These are phyloP conservation scores for Striga hermonthica DNA, from an alignment of 305 asterid species.

Conservation along the genomic window DNA sequence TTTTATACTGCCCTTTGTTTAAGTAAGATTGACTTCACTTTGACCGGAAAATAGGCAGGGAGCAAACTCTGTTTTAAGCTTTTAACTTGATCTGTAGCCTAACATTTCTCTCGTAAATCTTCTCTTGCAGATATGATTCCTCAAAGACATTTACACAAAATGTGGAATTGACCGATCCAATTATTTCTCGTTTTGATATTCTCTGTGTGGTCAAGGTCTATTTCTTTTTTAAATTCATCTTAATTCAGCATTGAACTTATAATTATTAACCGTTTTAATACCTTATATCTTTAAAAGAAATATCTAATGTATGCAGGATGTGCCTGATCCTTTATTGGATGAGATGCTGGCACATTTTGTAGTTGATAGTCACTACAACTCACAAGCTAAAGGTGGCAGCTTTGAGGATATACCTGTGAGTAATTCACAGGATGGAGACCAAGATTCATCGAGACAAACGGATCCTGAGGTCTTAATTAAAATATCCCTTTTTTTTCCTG, in stretches of 20 bases:
- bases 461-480: conserved; percentile 69
- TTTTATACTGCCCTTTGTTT: background rate
- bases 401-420: conserved; percentile 50
- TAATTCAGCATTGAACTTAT: conserved; percentile 1
- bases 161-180: conserved; percentile 96
- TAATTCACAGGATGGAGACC: conserved; percentile 63
- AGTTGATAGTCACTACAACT: conserved; percentile 88
- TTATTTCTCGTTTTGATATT: conserved; percentile 88
- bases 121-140: conserved; percentile 81
- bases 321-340: conserved; percentile 87
- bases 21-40: conserved; percentile 9
- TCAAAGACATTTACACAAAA: conserved; percentile 86
- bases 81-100: conserved; percentile 18
- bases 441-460: conserved; percentile 36
- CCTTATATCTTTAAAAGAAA: background rate
- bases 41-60: conserved; percentile 4
- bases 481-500: conserved; percentile 6
- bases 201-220: conserved; percentile 90
- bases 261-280: background rate
- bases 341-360: conserved; percentile 96
- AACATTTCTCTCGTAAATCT: conserved; percentile 20
- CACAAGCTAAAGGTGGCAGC: conserved; percentile 80
- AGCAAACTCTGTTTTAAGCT: background rate
- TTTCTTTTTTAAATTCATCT: conserved; percentile 19
- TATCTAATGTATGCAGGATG: conserved; percentile 58